Evolutionary conservation across 2,329 filamentous ascomycete species (phyloP).

Genomic region (Alternaria sp.): DNA sequence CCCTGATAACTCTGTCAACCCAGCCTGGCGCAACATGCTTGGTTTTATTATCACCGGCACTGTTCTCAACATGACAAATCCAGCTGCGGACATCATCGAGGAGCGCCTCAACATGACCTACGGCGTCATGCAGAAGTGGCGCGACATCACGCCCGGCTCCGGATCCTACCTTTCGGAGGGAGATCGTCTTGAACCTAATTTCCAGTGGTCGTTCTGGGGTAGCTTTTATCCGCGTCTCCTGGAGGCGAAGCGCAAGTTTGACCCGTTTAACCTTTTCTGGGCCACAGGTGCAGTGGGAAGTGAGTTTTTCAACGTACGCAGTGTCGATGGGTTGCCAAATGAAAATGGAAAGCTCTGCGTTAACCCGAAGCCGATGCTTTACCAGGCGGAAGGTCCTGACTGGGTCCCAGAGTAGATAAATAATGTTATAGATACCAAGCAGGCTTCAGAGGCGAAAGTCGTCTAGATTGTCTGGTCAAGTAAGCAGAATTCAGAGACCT

Average conservation of each 20-base stretch:
- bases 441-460: background rate
- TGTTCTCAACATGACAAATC: background rate
- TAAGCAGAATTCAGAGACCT: background rate
- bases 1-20: constrained; percentile 7
- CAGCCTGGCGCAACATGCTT: constrained; percentile 4
- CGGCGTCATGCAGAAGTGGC: constrained; percentile 2
- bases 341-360: background rate
- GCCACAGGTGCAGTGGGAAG: constrained; percentile 2
- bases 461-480: background rate
- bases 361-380: background rate
- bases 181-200: background rate
- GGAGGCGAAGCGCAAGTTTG: background rate
- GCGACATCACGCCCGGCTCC: background rate
- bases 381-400: background rate
- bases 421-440: background rate
- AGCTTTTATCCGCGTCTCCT: constrained; percentile 1
- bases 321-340: background rate
- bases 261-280: background rate
- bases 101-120: constrained; percentile 3
- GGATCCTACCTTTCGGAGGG: constrained; percentile 2
- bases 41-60: constrained; percentile 1
- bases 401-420: background rate
- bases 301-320: constrained; percentile 1
- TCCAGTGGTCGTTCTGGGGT: constrained; percentile 1
- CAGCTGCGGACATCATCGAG: background rate